These are phyloP conservation scores for Thermothielavioides terrestris DNA, from an alignment of 495 filamentous ascomycete genomes.

Conservation along the genomic window DNA sequence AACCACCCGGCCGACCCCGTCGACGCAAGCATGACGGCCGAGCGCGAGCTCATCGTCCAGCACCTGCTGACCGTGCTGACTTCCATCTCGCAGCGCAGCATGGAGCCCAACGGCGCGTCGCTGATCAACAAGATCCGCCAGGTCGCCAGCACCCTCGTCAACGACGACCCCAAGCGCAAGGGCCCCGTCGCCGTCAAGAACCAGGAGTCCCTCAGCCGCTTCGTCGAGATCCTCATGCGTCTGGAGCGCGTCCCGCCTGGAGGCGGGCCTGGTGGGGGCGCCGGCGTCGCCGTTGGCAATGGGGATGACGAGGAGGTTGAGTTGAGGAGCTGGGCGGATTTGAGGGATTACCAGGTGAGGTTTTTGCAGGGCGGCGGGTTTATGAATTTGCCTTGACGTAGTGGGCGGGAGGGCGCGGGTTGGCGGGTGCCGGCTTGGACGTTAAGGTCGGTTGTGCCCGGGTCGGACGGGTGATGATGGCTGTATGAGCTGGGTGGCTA, in stretches of 20 bases:
- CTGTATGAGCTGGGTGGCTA: no score
- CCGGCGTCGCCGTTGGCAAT: background rate
- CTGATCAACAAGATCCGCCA: constrained; percentile 65
- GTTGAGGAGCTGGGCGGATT: constrained; percentile 60
- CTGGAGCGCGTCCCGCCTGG: constrained; percentile 49
- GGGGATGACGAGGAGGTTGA: constrained; percentile 62
- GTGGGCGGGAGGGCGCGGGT: no score
- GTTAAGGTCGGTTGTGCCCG: no score
- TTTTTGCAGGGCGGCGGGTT: constrained; percentile 60
- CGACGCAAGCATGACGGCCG: constrained; percentile 50
- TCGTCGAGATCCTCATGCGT: constrained; percentile 61
- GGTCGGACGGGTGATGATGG: no score
- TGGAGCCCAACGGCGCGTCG: constrained; percentile 72
- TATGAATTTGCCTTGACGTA: constrained; percentile 14
- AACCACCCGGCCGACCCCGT: constrained; percentile 35
- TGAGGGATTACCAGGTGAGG: constrained; percentile 63
- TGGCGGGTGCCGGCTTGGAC: no score
- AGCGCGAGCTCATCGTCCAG: constrained; percentile 68
- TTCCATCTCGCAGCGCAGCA: constrained; percentile 66
- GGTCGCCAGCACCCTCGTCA: constrained; percentile 66
- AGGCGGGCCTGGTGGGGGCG: background rate
- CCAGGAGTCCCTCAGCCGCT: constrained; percentile 56
- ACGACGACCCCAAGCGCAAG: constrained; percentile 49
- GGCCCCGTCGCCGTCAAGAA: constrained; percentile 48
- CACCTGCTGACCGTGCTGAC: constrained; percentile 60